A percentile compares a stretch with the other conserved stretches of the same genome.
Conservation (phyloP, 768 basidiomycete species). For the Lactarius sanguifluus region DNA sequence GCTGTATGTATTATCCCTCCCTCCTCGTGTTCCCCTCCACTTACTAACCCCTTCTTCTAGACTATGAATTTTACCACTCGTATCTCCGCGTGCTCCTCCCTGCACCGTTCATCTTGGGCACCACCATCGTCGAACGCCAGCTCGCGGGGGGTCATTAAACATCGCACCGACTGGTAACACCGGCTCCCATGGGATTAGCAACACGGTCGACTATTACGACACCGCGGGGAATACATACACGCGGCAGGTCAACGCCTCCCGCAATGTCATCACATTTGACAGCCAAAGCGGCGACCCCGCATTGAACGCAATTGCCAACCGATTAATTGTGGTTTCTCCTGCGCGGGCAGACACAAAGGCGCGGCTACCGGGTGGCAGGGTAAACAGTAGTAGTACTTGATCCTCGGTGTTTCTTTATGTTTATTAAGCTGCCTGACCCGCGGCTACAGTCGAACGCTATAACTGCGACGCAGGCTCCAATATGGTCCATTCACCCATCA, state of each 20-base stretch:
- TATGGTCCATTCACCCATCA: no score
- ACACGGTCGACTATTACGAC: constrained; percentile 64
- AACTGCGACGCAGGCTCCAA: no score
- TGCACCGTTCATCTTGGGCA: constrained; percentile 56
- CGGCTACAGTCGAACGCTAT: no score
- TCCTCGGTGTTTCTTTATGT: neutral
- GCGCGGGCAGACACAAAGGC: constrained; percentile 27
- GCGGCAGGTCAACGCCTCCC: constrained; percentile 58
- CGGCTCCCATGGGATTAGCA: constrained; percentile 64
- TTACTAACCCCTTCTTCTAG: constrained; percentile 36
- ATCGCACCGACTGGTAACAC: constrained; percentile 46
- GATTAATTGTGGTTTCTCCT: neutral
- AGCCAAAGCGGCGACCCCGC: constrained; percentile 52
- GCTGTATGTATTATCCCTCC: constrained; percentile 32
- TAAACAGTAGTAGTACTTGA: constrained; percentile 3
- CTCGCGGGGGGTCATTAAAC: constrained; percentile 56
- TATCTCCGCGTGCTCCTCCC: constrained; percentile 61
- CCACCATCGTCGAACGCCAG: constrained; percentile 60
- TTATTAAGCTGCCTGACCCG: neutral
- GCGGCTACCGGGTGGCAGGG: constrained; percentile 41
- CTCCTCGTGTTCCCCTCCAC: neutral
- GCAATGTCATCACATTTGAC: constrained; percentile 62
- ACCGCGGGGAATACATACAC: constrained; percentile 32
- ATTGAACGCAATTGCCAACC: constrained; percentile 23
- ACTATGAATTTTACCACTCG: constrained; percentile 61